Evolutionary conservation across 176 grass and related monocot genomes (phyloP), one percentile per base, ranked within the genome.

Genomic region (Luzula sylvatica): DNA sequence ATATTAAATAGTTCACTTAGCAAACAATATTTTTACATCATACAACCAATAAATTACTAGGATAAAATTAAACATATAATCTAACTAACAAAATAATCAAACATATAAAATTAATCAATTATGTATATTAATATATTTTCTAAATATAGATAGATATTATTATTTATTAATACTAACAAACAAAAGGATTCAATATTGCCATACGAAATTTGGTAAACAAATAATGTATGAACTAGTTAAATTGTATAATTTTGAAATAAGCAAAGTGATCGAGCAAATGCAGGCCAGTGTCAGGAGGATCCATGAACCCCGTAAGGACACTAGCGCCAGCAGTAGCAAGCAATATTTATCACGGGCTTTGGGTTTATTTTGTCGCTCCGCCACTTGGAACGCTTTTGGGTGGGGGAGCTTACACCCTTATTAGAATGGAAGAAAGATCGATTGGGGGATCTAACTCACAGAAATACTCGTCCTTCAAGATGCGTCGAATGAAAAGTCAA

Each of bases 231-330:
- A 7, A 35, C 30, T 35, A 35, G 30, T 7, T 9, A 0, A 35
- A 35, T 9, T 35, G 8, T 32, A 35, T 9, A 35, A 35, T 35
- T 35, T 35, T 2, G 9, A 35, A 35, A 35, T 4, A 56, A 52
- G 43, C 8, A 18, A 65, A 75, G 40, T 38, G 30, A 35, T 35
- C 30, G 53, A 82, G 72, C 24, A 32, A 46, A 65, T 86, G 81
- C 81, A 98, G 93, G 93, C 69, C 93, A 1, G 61, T 98, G 16
- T 98, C 93, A 2, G 93, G 93, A 42, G 93, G 93, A 67, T 98
- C 93, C 32, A 98, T 92, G 93, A 98, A 98, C 65, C 93, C 93
- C 11, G 93, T 82, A 43, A 72, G 93, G 76, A 90, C 93, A 8
- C 78, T 92, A 50, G 93, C 78, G 5, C 93, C 93, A 51, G 93